phyloP scores from a whole-genome alignment of 768 basidiomycete species.

The Chiua virens region DNA sequence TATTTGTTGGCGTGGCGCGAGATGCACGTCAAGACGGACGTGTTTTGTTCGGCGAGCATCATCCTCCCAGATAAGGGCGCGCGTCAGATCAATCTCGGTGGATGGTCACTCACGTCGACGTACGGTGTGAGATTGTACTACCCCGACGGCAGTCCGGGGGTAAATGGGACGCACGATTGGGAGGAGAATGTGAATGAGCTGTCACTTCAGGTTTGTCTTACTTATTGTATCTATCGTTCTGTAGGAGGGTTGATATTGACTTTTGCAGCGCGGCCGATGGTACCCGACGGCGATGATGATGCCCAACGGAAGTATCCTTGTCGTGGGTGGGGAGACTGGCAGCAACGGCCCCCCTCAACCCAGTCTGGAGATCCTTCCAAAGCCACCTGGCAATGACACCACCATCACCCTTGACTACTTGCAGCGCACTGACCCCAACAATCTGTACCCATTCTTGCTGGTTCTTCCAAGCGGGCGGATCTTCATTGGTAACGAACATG shows the following conservation, averaged over 20 bases:
- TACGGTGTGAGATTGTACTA: slow-evolving; percentile 73
- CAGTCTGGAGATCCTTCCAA: slow-evolving; percentile 71
- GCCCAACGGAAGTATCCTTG: slow-evolving; percentile 71
- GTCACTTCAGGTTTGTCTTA: slow-evolving; percentile 52
- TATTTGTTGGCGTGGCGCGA: slow-evolving; percentile 60
- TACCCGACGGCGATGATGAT: slow-evolving; percentile 68
- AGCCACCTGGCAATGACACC: slow-evolving; percentile 62
- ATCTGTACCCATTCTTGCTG: slow-evolving; percentile 76
- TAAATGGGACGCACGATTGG: slow-evolving; percentile 79
- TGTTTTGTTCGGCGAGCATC: slow-evolving; percentile 76
- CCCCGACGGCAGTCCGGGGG: slow-evolving; percentile 64
- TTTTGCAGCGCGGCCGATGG: slow-evolving; percentile 63
- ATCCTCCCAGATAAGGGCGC: slow-evolving; percentile 74
- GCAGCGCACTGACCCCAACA: slow-evolving; percentile 72
- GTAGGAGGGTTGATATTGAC: no score
- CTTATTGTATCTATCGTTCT: no score
- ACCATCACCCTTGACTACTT: slow-evolving; percentile 64
- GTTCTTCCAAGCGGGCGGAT: slow-evolving; percentile 68
- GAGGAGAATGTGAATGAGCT: slow-evolving; percentile 64
- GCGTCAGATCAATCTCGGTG: slow-evolving; percentile 30
- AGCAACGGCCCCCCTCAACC: slow-evolving; percentile 67
- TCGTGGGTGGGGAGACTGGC: slow-evolving; percentile 74
- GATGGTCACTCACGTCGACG: slow-evolving; percentile 69
- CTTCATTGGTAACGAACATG: slow-evolving; percentile 59
- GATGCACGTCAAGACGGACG: slow-evolving; percentile 76